phyloP scores from a whole-genome alignment of 2,329 filamentous ascomycete genomes.

The Talaromyces sp. region DNA sequence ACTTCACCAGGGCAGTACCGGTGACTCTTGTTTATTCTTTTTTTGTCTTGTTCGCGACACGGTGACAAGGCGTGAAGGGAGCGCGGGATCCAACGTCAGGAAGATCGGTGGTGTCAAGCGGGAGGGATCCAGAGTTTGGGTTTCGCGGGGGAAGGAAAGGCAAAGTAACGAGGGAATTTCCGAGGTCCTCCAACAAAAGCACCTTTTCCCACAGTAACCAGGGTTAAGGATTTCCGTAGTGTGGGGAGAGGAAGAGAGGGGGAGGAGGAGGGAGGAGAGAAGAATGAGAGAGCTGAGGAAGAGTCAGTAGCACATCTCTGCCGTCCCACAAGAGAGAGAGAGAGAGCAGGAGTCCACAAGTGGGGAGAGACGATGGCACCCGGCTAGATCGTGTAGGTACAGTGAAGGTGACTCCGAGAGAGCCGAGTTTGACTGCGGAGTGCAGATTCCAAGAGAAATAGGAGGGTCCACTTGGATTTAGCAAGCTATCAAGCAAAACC shows the following conservation, averaged over 20 bases:
- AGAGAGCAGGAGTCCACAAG: constrained; percentile 11
- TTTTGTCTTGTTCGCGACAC: not conserved
- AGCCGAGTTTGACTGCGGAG: not conserved
- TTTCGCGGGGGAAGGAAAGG: constrained; percentile 1
- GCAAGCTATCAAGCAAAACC: not conserved
- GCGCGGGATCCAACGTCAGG: not conserved
- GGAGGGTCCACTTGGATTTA: not conserved
- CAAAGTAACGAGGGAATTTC: not conserved
- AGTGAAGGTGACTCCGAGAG: not conserved
- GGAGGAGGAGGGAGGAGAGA: constrained; percentile 6
- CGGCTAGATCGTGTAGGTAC: constrained; percentile 3
- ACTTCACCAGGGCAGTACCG: not conserved
- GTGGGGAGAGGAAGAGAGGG: not conserved
- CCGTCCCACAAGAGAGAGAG: constrained; percentile 24
- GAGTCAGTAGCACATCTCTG: constrained; percentile 22
- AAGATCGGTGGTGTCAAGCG: not conserved
- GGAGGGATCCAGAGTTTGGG: not conserved
- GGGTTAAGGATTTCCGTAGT: not conserved
- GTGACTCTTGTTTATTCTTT: not conserved
- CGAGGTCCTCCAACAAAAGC: not conserved
- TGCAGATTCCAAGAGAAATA: not conserved
- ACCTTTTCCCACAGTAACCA: not conserved
- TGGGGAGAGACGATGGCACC: constrained; percentile 9
- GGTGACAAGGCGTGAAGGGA: not conserved
- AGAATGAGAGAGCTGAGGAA: constrained; percentile 7